Conservation (phyloP, 1,284 basidiomycete species). For the Malassezia vespertilionis region DNA sequence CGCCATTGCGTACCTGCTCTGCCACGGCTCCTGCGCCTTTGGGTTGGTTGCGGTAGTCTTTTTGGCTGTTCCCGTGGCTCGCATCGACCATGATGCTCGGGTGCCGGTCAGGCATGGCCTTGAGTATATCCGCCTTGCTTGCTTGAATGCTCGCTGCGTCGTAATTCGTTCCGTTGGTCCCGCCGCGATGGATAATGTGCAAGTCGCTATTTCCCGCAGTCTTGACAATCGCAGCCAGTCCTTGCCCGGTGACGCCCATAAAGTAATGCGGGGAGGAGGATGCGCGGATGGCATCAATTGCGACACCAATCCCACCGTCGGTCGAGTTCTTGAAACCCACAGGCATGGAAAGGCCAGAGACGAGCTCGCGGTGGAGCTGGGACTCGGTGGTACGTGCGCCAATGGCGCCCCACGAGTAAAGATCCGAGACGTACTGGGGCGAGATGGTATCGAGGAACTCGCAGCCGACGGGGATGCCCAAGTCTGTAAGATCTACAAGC, state of each 20-base stretch:
- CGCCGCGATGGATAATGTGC: conserved; percentile 47
- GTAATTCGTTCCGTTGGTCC: conserved; percentile 50
- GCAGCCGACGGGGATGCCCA: conserved; percentile 82
- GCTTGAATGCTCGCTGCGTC: conserved; percentile 63
- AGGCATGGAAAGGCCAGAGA: conserved; percentile 45
- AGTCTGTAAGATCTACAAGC: conserved; percentile 73
- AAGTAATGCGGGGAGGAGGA: conserved; percentile 42
- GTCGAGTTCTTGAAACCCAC: conserved; percentile 97
- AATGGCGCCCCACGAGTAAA: conserved; percentile 93
- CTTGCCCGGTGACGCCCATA: conserved; percentile 45
- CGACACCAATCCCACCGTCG: conserved; percentile 60
- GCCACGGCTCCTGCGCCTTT: conserved; percentile 62
- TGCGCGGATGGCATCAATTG: conserved; percentile 45
- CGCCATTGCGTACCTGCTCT: conserved; percentile 65
- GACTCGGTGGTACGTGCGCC: conserved; percentile 76
- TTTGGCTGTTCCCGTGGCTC: conserved; percentile 46
- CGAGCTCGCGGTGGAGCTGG: conserved; percentile 50
- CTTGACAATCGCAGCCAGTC: conserved; percentile 85
- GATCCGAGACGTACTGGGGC: conserved; percentile 54
- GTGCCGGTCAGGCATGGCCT: conserved; percentile 30
- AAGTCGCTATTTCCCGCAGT: conserved; percentile 65
- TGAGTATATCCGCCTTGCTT: conserved; percentile 61
- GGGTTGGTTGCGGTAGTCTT: conserved; percentile 47
- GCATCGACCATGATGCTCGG: conserved; percentile 46
- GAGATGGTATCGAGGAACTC: conserved; percentile 67